These are phyloP conservation scores for Galerina marginata DNA, from an alignment of 768 basidiomycete species.

Conservation along the genomic window DNA sequence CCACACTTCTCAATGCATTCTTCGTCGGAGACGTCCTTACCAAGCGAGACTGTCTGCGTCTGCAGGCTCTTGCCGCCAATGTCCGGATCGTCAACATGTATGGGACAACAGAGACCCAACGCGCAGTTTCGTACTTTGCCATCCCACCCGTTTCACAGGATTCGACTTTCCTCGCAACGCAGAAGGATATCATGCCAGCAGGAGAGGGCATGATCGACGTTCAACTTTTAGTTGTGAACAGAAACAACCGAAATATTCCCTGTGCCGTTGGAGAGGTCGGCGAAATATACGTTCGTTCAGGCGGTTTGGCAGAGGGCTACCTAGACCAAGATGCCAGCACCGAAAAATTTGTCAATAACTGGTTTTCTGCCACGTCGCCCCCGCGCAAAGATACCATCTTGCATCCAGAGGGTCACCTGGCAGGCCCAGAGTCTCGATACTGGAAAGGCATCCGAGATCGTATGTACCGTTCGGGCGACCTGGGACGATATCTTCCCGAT, in stretches of 20 bases:
- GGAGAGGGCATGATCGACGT: constrained; percentile 98
- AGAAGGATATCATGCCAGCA: constrained; percentile 98
- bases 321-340: constrained; percentile 80
- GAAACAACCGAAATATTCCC: constrained; percentile 79
- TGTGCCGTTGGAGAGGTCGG: constrained; percentile 97
- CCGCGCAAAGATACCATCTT: constrained; percentile 74
- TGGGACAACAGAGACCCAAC: constrained; percentile 98
- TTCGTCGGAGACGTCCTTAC: constrained; percentile 99
- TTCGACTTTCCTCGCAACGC: constrained; percentile 87
- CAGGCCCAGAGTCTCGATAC: constrained; percentile 75
- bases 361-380: constrained; percentile 67
- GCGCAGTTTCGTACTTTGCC: constrained; percentile 96
- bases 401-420: constrained; percentile 57
- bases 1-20: constrained; percentile 88
- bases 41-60: constrained; percentile 94
- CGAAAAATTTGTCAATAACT: constrained; percentile 94
- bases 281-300: constrained; percentile 97
- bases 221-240: constrained; percentile 94
- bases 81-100: constrained; percentile 99
- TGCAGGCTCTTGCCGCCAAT: constrained; percentile 91
- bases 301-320: constrained; percentile 95
- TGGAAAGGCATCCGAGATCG: constrained; percentile 97
- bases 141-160: constrained; percentile 87
- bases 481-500: constrained; percentile 91
- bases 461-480: constrained; percentile 97